These are phyloP conservation scores for Trapa bicornis DNA, from an alignment of 345 rosid genomes.

Conservation along the genomic window DNA sequence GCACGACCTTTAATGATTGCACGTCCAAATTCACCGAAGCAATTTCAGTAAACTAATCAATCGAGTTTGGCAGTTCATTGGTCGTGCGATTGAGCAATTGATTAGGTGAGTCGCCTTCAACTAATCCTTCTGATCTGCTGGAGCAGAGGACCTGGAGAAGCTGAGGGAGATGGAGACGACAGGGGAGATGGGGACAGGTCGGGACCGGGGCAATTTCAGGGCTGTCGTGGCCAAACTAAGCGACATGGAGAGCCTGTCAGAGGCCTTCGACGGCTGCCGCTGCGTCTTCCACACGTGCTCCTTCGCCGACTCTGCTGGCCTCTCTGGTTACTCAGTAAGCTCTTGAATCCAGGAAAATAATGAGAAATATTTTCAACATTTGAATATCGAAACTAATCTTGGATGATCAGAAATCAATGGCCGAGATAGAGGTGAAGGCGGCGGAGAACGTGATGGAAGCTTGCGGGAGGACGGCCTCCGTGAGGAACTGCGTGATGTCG, in stretches of 20 bases:
- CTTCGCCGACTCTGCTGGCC: conserved; percentile 68
- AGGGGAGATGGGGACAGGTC: conserved; percentile 24
- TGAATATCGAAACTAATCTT: no score
- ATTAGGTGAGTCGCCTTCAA: no score
- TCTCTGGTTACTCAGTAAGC: conserved; percentile 89
- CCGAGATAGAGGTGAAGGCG: conserved; percentile 53
- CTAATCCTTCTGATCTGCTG: no score
- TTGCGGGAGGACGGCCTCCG: conserved; percentile 57
- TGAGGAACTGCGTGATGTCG: conserved; percentile 66
- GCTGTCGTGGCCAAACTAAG: conserved; percentile 46
- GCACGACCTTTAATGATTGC: no score
- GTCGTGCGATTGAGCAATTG: no score
- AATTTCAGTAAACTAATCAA: no score
- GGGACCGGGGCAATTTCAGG: conserved; percentile 10
- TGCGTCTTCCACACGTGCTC: conserved; percentile 85
- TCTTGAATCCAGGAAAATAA: not conserved
- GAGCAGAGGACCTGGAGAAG: conserved; percentile 43
- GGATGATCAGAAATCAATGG: conserved; percentile 45
- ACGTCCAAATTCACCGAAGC: no score
- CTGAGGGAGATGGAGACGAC: conserved; percentile 36
- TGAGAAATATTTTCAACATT: no score
- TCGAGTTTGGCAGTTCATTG: no score
- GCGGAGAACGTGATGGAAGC: conserved; percentile 73
- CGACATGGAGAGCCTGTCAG: conserved; percentile 34
- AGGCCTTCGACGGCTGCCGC: conserved; percentile 72